Conservation (phyloP, 495 filamentous ascomycete species). For the Chlorociboria aeruginascens region DNA sequence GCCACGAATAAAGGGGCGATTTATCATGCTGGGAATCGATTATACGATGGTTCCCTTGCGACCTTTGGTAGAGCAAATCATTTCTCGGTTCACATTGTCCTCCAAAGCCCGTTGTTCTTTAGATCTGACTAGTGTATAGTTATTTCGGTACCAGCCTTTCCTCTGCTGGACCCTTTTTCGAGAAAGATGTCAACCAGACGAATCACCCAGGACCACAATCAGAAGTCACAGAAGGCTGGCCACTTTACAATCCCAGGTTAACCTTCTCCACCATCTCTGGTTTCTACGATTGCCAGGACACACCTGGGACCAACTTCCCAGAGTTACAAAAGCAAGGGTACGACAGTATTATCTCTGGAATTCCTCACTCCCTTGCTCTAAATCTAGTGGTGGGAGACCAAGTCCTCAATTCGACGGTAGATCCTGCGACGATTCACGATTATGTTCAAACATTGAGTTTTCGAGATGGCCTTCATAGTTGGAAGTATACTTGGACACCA, state of each 20-base stretch:
- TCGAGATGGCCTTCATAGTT: constrained; percentile 44
- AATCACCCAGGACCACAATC: constrained; percentile 20
- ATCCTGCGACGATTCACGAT: constrained; percentile 40
- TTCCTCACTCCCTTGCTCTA: constrained; percentile 40
- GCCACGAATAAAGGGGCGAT: too few relatives aligned
- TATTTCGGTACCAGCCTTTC: constrained; percentile 39
- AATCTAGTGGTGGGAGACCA: constrained; percentile 41
- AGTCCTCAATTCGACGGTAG: constrained; percentile 46
- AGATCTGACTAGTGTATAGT: neutral
- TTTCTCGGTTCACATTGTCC: too few relatives aligned
- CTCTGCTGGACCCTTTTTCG: constrained; percentile 54
- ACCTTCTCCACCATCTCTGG: constrained; percentile 61
- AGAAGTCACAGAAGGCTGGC: constrained; percentile 53
- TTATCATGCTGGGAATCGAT: too few relatives aligned
- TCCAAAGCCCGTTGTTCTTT: too few relatives aligned
- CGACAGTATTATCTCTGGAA: constrained; percentile 60
- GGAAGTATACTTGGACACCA: constrained; percentile 56
- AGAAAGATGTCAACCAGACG: constrained; percentile 32
- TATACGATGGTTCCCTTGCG: too few relatives aligned
- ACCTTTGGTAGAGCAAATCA: too few relatives aligned
- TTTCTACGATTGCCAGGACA: constrained; percentile 53
- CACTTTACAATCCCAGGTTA: constrained; percentile 49
- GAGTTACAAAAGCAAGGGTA: constrained; percentile 57
- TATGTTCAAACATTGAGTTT: constrained; percentile 51
- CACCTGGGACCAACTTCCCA: constrained; percentile 50